Evolutionary conservation across 495 filamentous ascomycete genomes (phyloP).

Genomic region (Oidiodendron maius): DNA sequence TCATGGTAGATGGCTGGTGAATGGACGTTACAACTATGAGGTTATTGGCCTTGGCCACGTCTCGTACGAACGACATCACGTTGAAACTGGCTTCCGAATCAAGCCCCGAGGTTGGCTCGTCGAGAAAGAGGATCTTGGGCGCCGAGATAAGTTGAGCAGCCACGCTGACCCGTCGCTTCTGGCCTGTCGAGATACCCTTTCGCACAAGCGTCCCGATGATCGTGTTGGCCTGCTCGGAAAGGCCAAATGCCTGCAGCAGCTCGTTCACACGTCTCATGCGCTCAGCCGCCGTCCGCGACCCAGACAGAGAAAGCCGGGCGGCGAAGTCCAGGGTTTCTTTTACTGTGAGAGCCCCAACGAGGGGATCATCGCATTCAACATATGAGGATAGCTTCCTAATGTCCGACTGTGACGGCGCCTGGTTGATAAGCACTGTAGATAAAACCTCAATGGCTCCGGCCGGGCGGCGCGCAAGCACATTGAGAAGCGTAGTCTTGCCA

Average conservation of each 20-base stretch:
- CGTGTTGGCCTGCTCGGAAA: slow-evolving; percentile 54
- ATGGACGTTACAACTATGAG: slow-evolving; percentile 84
- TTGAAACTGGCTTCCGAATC: slow-evolving; percentile 69
- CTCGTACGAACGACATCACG: slow-evolving; percentile 57
- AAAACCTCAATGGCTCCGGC: slow-evolving; percentile 25
- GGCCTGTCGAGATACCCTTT: slow-evolving; percentile 72
- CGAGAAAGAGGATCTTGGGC: slow-evolving; percentile 72
- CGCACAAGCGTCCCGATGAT: slow-evolving; percentile 70
- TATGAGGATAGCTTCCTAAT: slow-evolving; percentile 54
- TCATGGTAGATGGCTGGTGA: slow-evolving; percentile 77
- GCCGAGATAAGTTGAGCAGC: slow-evolving; percentile 73
- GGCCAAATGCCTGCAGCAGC: slow-evolving; percentile 53
- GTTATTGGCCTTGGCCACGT: slow-evolving; percentile 57
- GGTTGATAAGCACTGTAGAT: slow-evolving; percentile 48
- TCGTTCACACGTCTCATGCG: slow-evolving; percentile 27
- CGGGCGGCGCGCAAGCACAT: slow-evolving; percentile 47
- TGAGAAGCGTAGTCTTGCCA: slow-evolving; percentile 60
- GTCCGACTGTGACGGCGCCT: slow-evolving; percentile 20
- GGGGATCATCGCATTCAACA: slow-evolving; percentile 76
- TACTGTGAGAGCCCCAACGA: slow-evolving; percentile 73
- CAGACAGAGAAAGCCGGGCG: slow-evolving; percentile 36
- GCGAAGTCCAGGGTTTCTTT: slow-evolving; percentile 70
- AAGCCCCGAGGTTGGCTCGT: slow-evolving; percentile 83
- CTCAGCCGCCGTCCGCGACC: background rate
- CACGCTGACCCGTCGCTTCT: slow-evolving; percentile 68